A percentile compares a stretch with the other conserved stretches of the same genome.
Evolutionary conservation across 768 basidiomycete species (phyloP).

Genomic region (Clitopilus hobsonii): DNA sequence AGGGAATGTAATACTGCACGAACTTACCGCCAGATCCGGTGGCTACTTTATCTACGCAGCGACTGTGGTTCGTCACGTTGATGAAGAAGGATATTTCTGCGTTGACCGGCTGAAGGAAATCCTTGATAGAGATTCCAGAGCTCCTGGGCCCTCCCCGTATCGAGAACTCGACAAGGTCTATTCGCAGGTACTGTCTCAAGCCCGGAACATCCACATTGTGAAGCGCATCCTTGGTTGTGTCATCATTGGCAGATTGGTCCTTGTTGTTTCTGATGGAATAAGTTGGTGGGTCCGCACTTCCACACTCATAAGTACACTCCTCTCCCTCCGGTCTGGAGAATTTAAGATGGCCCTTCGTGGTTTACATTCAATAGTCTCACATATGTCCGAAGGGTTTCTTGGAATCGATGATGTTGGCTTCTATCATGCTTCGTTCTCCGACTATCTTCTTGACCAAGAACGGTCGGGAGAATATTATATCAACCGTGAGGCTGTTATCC

Average conservation of each 20-base stretch:
- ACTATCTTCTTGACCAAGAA: background rate
- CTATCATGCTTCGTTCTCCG: background rate
- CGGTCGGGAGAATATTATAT: background rate
- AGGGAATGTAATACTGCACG: background rate
- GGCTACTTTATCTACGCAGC: background rate
- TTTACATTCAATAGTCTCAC: background rate
- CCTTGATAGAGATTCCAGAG: background rate
- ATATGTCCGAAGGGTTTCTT: background rate
- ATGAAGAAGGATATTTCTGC: background rate
- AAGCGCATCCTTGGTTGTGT: background rate
- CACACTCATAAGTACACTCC: background rate
- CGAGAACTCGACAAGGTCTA: background rate
- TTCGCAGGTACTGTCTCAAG: background rate
- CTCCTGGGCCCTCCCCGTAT: background rate
- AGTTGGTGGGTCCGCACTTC: background rate
- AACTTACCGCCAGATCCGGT: background rate
- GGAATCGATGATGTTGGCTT: background rate
- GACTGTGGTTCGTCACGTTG: background rate
- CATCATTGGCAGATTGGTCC: background rate
- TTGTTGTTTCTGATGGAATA: background rate
- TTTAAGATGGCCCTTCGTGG: background rate
- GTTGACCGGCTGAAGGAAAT: background rate
- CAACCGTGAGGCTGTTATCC: background rate
- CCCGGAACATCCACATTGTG: background rate
- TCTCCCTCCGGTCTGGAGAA: background rate